Conservation (phyloP, 352 stramenopile species). For the Globisporangium viniferum region DNA sequence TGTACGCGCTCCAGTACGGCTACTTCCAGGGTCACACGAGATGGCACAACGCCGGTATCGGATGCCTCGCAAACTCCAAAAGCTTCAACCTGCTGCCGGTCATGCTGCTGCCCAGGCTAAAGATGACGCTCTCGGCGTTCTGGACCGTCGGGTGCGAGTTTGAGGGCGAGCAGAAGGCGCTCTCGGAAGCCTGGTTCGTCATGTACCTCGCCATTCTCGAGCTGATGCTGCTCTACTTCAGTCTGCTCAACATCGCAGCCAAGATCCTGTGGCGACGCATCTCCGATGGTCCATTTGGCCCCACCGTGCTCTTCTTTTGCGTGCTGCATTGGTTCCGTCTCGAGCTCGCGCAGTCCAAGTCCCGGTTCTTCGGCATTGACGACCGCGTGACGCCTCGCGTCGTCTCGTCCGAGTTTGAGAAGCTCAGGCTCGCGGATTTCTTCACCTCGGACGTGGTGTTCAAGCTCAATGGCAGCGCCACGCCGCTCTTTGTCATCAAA, state of each 20-base stretch:
- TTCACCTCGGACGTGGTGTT: conserved; percentile 28
- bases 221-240: conserved; percentile 38
- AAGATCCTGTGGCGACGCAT: conserved; percentile 33
- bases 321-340: conserved; percentile 31
- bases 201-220: conserved; percentile 43
- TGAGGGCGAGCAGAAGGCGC: conserved; percentile 37
- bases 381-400: conserved; percentile 27
- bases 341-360: conserved; percentile 15
- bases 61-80: conserved; percentile 30
- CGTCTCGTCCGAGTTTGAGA: conserved; percentile 30
- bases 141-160: conserved; percentile 38
- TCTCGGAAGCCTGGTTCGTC: conserved; percentile 46
- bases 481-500: conserved; percentile 43
- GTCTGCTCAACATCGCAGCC: conserved; percentile 38
- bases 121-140: conserved; percentile 37
- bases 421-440: conserved; percentile 31
- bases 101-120: conserved; percentile 37
- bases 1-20: conserved; percentile 34
- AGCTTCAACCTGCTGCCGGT: conserved; percentile 46
- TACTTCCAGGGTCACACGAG: conserved; percentile 19
- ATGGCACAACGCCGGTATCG: conserved; percentile 33
- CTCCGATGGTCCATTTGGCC: conserved; percentile 34
- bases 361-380: conserved; percentile 16
- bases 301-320: conserved; percentile 34
- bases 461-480: conserved; percentile 29